Conservation (phyloP, 2,329 filamentous ascomycete genomes). For the Pseudogymnoascus sp. region DNA sequence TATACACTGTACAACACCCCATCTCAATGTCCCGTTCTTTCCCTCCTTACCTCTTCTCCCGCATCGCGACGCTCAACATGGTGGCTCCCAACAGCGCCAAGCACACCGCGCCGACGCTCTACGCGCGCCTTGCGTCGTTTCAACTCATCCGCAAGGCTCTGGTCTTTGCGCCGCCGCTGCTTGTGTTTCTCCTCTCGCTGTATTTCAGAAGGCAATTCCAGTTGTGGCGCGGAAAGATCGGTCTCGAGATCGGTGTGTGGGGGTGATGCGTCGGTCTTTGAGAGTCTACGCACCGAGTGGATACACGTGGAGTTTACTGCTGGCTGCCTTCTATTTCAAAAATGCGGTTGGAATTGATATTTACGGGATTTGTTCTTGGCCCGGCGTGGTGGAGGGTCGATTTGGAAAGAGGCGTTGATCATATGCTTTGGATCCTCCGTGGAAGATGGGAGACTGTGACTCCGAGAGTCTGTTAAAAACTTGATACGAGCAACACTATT, state of each 20-base stretch:
- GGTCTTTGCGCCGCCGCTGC: not conserved
- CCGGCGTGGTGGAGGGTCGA: not conserved
- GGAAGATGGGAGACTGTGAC: not conserved
- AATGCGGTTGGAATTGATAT: not conserved
- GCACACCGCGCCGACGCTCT: not conserved
- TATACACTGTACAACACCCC: not conserved
- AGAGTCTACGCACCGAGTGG: not conserved
- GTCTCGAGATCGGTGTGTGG: not conserved
- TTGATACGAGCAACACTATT: not conserved
- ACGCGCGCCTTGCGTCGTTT: not conserved
- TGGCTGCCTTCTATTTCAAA: not conserved
- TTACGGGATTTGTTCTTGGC: not conserved
- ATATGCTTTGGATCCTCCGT: not conserved
- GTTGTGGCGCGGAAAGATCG: not conserved
- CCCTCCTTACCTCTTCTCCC: not conserved
- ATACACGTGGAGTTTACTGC: not conserved
- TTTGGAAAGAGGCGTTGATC: not conserved
- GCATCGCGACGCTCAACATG: constrained; percentile 1
- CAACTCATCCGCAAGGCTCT: not conserved
- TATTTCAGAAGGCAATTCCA: constrained; percentile 4
- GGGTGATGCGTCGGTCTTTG: not conserved
- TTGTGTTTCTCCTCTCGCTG: constrained; percentile 1
- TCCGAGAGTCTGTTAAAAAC: not conserved
- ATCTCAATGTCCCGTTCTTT: not conserved
- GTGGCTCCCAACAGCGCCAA: not conserved